phyloP scores from a whole-genome alignment of 352 stramenopile genomes.

The Globisporangium barbulae region DNA sequence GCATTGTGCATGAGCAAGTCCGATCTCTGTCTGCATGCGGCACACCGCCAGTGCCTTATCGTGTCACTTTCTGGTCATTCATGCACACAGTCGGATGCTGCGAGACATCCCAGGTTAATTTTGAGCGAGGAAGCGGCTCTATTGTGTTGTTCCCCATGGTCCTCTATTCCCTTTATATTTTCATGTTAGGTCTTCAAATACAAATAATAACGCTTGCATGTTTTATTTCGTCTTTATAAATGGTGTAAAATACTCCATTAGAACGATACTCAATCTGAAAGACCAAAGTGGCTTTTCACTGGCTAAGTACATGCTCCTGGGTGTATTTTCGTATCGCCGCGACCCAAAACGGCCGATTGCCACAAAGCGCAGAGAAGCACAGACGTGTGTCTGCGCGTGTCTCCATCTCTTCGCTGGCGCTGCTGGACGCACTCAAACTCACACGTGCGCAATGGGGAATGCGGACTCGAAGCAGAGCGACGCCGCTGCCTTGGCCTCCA shows the following conservation, averaged over 20 bases:
- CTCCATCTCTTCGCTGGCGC: not conserved
- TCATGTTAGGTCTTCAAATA: not conserved
- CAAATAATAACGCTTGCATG: not conserved
- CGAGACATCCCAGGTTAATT: not conserved
- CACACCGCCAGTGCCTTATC: too few species aligned
- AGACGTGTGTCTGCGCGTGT: not conserved
- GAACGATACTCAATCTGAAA: not conserved
- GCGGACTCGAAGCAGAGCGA: slow-evolving; percentile 10
- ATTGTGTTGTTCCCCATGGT: not conserved
- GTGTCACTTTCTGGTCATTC: not conserved
- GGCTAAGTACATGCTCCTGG: not conserved
- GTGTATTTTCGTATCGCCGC: slow-evolving; percentile 5
- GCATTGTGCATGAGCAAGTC: not conserved
- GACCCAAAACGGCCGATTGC: slow-evolving; percentile 3
- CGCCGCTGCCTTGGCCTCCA: not conserved
- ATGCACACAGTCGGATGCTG: not conserved
- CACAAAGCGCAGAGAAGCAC: not conserved
- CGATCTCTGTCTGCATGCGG: not conserved
- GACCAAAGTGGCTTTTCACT: not conserved
- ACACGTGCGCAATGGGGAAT: slow-evolving; percentile 9
- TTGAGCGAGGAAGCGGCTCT: not conserved
- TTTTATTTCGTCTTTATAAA: not conserved
- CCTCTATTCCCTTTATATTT: not conserved
- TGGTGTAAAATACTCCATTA: not conserved
- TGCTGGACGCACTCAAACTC: not conserved